Base-by-base conservation (phyloP, 495 filamentous ascomycete species). In the Neurospora intermedia region DNA sequence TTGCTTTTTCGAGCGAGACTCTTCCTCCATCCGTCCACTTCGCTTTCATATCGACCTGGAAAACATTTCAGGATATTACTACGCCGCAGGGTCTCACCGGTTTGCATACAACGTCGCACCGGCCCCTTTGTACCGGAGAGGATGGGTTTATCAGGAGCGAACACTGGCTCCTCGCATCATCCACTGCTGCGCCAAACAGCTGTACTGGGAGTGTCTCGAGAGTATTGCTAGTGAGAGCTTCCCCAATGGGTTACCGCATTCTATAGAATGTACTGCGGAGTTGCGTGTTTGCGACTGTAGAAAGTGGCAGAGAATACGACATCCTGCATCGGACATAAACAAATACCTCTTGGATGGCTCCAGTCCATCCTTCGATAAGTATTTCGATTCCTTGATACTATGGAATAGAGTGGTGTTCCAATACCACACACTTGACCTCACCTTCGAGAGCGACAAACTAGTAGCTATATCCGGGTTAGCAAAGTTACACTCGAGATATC, bases 121-220 rank as follows among this genome's bases (percentile, higher is more conserved):
- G 11, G 48, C 48, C 20, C 70, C 70, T 9, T 20, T 74, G 5
- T 35, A 71, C 15, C 23, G 15, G 16, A 70, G 73, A 45, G 73
- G 41, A 4, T 74, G 54, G 73, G 45, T 42, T 18, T 69, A n/a
- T 23, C 73, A 74, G 20, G 73, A 74, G 41, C 46, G 70, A 16
- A 16, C 71, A 9, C 48, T 74, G 2, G 39, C 73, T 27, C 46
- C 38, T 8, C 70, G 73, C 0, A 48, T 74, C 0, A 2, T 74
- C 18, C 70, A 74, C 9, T 74, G 41, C n/a, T 35, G 6, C 6
- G 0, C 5, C 18, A 40, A 31, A 1, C 54, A 74, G 59, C 15
- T 72, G 31, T n/a, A 40, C 2, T 72, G 70, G 73, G 69, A 74
- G 31, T 74, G 73, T 2, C 48, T 31, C 27, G n/a, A 45, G 1